Conservation (phyloP, 176 grass and related monocot species). For the Oryza glumipatula region DNA sequence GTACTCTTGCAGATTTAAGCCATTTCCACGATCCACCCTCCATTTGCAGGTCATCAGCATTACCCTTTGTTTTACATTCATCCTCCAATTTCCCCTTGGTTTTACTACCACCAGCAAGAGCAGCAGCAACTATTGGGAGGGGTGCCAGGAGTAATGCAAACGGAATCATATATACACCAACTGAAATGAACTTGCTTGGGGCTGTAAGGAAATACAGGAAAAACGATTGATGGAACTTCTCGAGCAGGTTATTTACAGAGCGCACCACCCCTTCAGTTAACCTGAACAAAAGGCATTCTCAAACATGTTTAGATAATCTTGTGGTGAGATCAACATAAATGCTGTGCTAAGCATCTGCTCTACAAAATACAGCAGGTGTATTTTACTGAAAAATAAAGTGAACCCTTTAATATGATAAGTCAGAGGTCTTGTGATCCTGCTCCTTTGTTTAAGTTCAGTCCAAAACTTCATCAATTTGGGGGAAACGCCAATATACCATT, state of each 20-base stretch:
- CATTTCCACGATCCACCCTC: slow-evolving; percentile 71
- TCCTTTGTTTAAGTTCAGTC: background rate
- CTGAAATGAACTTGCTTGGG: slow-evolving; percentile 92
- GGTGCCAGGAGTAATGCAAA: slow-evolving; percentile 76
- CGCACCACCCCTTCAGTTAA: slow-evolving; percentile 87
- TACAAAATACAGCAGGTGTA: background rate
- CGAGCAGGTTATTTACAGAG: slow-evolving; percentile 91
- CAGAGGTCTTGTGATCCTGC: background rate
- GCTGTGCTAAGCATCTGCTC: background rate
- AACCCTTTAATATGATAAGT: slow-evolving; percentile 5
- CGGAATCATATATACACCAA: slow-evolving; percentile 98
- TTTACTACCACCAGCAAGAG: slow-evolving; percentile 60
- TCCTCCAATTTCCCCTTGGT: slow-evolving; percentile 22
- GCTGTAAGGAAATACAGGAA: slow-evolving; percentile 93
- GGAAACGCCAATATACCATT: background rate
- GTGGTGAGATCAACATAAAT: slow-evolving; percentile 18
- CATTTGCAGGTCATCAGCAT: slow-evolving; percentile 34
- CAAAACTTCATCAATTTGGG: background rate
- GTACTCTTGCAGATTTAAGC: slow-evolving; percentile 78
- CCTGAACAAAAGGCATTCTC: slow-evolving; percentile 60
- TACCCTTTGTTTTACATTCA: slow-evolving; percentile 9
- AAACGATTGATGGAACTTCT: slow-evolving; percentile 99
- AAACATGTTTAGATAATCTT: background rate
- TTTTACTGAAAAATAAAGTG: slow-evolving; percentile 35
- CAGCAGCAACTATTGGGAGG: slow-evolving; percentile 86